These are phyloP conservation scores for Coccomyxa sp. DNA, from an alignment of 139 green algal species.

Conservation along the genomic window DNA sequence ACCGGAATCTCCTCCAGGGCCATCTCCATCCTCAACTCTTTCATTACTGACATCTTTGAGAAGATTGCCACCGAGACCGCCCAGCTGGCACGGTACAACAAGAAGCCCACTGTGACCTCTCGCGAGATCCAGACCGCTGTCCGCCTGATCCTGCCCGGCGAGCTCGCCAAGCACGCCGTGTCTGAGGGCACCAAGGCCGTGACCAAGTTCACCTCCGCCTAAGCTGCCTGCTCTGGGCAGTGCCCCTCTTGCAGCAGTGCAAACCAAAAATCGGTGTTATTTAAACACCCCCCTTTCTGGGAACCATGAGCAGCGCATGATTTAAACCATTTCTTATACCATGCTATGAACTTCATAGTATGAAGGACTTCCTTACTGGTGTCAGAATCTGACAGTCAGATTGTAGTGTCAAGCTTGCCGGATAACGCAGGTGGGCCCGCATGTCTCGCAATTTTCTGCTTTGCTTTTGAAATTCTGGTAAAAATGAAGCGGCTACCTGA, in stretches of 20 bases:
- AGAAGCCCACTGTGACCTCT: slow-evolving; percentile 81
- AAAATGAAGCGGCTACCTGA: no score
- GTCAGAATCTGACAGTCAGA: no score
- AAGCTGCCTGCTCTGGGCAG: slow-evolving; percentile 14
- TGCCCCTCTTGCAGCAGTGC: neutral
- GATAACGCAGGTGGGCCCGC: no score
- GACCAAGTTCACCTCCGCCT: slow-evolving; percentile 84
- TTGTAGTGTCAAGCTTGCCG: no score
- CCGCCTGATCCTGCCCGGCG: slow-evolving; percentile 64
- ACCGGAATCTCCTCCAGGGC: slow-evolving; percentile 95
- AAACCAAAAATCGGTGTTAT: slow-evolving; percentile 18
- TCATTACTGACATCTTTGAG: slow-evolving; percentile 82
- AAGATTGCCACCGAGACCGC: slow-evolving; percentile 79
- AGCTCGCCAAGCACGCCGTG: slow-evolving; percentile 88
- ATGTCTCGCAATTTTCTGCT: no score
- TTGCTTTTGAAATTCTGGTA: no score
- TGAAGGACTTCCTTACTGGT: no score
- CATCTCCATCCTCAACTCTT: slow-evolving; percentile 98
- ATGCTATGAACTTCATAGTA: no score
- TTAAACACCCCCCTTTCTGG: slow-evolving; percentile 19
- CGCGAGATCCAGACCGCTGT: slow-evolving; percentile 87
- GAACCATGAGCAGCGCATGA: no score
- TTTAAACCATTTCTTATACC: no score
- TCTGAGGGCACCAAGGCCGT: slow-evolving; percentile 87
- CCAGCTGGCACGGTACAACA: slow-evolving; percentile 49